Base-by-base conservation (phyloP, 73 alveolate genomes). In the Paramecium primaurelia region DNA sequence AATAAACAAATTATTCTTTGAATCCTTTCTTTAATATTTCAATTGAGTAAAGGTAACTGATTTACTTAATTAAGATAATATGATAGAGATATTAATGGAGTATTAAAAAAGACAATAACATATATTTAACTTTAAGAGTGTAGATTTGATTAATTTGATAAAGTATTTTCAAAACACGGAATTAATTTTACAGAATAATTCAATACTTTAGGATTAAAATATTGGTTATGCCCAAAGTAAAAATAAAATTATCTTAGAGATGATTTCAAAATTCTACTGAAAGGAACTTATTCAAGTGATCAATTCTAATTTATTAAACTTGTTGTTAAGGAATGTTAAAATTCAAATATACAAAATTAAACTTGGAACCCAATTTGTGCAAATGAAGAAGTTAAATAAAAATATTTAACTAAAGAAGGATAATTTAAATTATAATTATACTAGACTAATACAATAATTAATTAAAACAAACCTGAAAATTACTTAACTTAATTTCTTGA, bases 141-240 rank as follows among this genome's bases (percentile, higher is more conserved):
- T 18, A 18, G 25, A 54, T 54, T 54, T 54, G 69, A 54, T 54
- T 54, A 54, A 54, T 54, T 54, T 54, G 69, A 54, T 54, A 54
- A 18, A 54, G 69, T 54, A 12, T 54, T 54, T 22, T 54, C 69
- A 16, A 54, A 54, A 18, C 32, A 54, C 18, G 69, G 69, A 54
- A 54, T 54, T 54, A 54, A 54, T 54, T 54, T 54, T 18, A 54
- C 69, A 5, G 69, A 54, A 54, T 54, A 54, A 54, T 54, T 54
- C 32, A 54, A 54, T 54, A 54, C 32, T n/a, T 38, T 75, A 1
- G 88, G 59, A 22, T 36, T 75, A 38, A 38, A 75, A 38, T 4
- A 75, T 38, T 75, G 88, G 88, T 75, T 75, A 42, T 75, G 88
- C 59, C 60, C 60, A 16, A 75, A 42, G 88, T 75, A 75, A 38